Percentiles rank a stretch among this genome's conserved stretches.
Evolutionary conservation across 345 rosid genomes (phyloP).

Genomic region (Ceriops decandra): DNA sequence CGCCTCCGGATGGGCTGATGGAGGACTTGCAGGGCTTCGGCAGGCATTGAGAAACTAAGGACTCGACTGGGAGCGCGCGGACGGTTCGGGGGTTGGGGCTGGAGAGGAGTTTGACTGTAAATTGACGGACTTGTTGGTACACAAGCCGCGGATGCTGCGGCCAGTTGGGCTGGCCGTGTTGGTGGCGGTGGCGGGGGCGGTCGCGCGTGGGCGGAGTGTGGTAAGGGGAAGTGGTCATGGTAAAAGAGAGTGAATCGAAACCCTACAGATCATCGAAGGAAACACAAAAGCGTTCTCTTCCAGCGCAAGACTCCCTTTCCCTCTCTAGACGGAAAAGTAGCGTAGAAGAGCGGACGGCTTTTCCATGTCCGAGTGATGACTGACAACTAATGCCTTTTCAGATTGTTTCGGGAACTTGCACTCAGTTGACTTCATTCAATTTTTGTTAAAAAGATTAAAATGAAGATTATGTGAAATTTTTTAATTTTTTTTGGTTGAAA

Average conservation of each 20-base stretch:
- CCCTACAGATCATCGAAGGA: constrained; percentile 1
- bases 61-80: neutral
- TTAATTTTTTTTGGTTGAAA: too few relatives aligned
- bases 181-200: neutral
- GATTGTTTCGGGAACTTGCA: too few relatives aligned
- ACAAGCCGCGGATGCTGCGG: neutral
- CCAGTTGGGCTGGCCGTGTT: neutral
- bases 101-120: neutral
- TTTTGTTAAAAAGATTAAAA: too few relatives aligned
- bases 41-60: constrained; percentile 8
- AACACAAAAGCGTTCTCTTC: neutral
- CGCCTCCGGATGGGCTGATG: neutral
- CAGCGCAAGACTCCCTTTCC: neutral
- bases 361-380: too few relatives aligned
- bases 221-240: neutral
- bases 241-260: neutral
- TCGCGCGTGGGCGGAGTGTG: neutral
- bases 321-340: too few relatives aligned
- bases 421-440: too few relatives aligned
- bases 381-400: too few relatives aligned
- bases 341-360: too few relatives aligned
- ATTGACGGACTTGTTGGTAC: neutral
- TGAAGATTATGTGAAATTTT: too few relatives aligned
- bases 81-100: neutral
- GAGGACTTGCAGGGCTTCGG: neutral